These are phyloP conservation scores for Penicillium sp. DNA, from an alignment of 2,329 filamentous ascomycete genomes.

Conservation along the genomic window DNA sequence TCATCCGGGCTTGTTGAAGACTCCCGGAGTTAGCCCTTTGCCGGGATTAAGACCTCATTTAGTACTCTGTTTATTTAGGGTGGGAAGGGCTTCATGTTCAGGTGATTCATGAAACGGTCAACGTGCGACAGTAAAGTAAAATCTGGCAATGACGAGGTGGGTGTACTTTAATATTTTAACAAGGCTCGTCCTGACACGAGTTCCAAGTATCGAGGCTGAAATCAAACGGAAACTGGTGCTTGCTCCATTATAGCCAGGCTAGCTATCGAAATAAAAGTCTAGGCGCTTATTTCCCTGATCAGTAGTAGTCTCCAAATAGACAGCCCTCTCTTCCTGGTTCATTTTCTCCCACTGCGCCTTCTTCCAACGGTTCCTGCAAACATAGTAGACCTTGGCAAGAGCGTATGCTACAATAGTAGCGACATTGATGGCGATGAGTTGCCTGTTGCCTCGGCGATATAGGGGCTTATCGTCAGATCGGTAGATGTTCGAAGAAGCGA, in stretches of 20 bases:
- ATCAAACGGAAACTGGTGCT: no score
- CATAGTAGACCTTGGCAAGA: constrained; percentile 34
- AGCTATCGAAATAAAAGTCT: constrained; percentile 57
- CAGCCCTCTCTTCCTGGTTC: constrained; percentile 48
- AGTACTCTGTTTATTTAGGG: no score
- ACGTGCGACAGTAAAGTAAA: no score
- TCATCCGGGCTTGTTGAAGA: no score
- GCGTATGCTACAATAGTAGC: constrained; percentile 53
- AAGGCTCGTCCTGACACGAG: no score
- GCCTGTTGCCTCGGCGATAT: constrained; percentile 39
- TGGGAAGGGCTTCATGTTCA: no score
- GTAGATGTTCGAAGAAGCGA: constrained; percentile 52
- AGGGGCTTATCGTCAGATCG: constrained; percentile 55
- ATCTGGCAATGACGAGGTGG: no score
- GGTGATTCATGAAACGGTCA: no score
- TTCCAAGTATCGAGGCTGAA: no score
- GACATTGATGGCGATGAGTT: constrained; percentile 50
- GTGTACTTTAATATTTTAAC: no score
- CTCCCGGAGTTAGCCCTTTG: no score
- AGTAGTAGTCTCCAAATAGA: constrained; percentile 52
- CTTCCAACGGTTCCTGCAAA: constrained; percentile 32
- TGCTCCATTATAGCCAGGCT: neutral
- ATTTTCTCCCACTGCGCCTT: constrained; percentile 47
- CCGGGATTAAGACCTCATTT: no score
- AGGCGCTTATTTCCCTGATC: constrained; percentile 57